These are phyloP conservation scores for Lichtheimia hyalospora DNA, from an alignment of 371 early-diverging fungal genomes.

Conservation along the genomic window DNA sequence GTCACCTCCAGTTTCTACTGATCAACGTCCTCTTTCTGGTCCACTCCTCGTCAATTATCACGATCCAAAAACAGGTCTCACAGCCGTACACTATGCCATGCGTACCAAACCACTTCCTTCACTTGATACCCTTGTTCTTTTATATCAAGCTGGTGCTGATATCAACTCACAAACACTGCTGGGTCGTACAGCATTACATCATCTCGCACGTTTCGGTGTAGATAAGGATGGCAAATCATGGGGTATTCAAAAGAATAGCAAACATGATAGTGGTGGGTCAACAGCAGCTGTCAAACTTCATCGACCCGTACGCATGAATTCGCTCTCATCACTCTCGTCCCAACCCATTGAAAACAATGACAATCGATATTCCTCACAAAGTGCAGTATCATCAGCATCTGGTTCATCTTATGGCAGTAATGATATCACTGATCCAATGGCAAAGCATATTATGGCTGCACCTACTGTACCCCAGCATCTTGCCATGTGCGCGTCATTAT, in stretches of 20 bases:
- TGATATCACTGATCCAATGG: not conserved
- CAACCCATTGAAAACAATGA: constrained; percentile 9
- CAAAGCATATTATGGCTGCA: constrained; percentile 13
- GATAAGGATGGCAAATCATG: constrained; percentile 43
- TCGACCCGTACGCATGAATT: constrained; percentile 14
- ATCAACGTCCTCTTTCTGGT: constrained; percentile 20
- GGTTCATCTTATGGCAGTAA: constrained; percentile 8
- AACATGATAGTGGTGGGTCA: not conserved
- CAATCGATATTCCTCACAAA: constrained; percentile 18
- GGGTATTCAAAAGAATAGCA: constrained; percentile 47
- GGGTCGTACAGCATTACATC: constrained; percentile 67
- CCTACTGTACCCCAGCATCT: constrained; percentile 38
- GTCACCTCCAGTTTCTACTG: constrained; percentile 35
- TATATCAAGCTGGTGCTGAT: constrained; percentile 68
- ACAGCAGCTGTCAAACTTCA: not conserved
- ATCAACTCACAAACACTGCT: constrained; percentile 65
- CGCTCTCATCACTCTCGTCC: constrained; percentile 12
- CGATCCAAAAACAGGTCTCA: constrained; percentile 65
- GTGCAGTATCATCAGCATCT: constrained; percentile 11
- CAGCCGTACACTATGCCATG: constrained; percentile 67
- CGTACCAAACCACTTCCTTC: constrained; percentile 60
- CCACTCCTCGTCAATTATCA: constrained; percentile 56
- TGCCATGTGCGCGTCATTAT: constrained; percentile 49
- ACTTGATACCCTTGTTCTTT: constrained; percentile 57
- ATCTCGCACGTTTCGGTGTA: constrained; percentile 56